A percentile compares a stretch with the other conserved stretches of the same genome.
Evolutionary conservation across 1,139 yeast genomes (phyloP).

Genomic region (Sugiyamaella neomexicana): DNA sequence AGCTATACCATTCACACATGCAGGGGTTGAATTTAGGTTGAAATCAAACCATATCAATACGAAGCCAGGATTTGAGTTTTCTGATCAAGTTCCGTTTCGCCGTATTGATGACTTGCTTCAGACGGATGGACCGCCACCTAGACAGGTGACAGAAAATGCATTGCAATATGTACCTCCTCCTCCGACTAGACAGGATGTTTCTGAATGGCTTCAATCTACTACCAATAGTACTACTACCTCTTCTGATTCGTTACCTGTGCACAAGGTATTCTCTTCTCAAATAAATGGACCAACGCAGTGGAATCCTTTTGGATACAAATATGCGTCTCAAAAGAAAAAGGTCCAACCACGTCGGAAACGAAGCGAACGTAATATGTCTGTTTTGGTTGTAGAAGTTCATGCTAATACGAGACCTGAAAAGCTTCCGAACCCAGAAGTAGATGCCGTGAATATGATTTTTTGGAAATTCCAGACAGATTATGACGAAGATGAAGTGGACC

Average conservation of each 20-base stretch:
- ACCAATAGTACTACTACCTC: too few species aligned
- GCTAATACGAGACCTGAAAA: conserved; percentile 52
- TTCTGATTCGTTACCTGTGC: too few species aligned
- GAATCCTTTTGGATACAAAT: conserved; percentile 23
- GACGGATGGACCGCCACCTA: not conserved
- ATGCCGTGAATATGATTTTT: conserved; percentile 58
- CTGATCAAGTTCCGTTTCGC: conserved; percentile 7
- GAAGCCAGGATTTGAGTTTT: conserved; percentile 31
- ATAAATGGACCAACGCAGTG: conserved; percentile 26
- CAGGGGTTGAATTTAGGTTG: conserved; percentile 60
- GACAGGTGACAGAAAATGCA: not conserved
- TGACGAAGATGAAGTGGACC: conserved; percentile 21
- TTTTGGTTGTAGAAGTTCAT: conserved; percentile 66
- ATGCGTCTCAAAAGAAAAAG: conserved; percentile 24
- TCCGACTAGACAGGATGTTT: conserved; percentile 46
- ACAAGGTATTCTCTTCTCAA: conserved; percentile 21
- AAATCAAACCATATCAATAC: conserved; percentile 33
- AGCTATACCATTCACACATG: conserved; percentile 57
- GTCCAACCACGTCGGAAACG: conserved; percentile 12
- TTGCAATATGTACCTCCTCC: conserved; percentile 34
- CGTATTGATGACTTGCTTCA: not conserved
- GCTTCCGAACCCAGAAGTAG: conserved; percentile 66
- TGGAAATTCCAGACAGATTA: conserved; percentile 48
- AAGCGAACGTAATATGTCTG: conserved; percentile 43
- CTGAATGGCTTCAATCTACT: conserved; percentile 30